These are phyloP conservation scores for Aureobasidium vineae DNA, from an alignment of 2,329 filamentous ascomycete species.

Conservation along the genomic window DNA sequence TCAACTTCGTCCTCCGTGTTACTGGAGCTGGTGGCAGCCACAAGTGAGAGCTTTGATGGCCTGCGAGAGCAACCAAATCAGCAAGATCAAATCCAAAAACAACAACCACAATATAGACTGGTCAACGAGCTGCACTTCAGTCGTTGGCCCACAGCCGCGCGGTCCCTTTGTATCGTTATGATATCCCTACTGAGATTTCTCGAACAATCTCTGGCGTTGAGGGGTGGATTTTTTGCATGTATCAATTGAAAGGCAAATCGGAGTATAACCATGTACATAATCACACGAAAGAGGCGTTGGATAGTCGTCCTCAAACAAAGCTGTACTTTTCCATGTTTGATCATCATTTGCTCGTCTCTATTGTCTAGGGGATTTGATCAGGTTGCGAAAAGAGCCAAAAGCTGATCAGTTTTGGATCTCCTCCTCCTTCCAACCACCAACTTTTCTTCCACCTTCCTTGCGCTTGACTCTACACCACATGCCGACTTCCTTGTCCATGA, in stretches of 20 bases:
- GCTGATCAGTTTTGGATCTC: constrained; percentile 30
- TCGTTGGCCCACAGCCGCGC: not conserved
- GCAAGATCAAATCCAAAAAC: not conserved
- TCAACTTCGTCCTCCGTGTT: constrained; percentile 89
- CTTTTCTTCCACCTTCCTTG: constrained; percentile 68
- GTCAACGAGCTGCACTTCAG: not conserved
- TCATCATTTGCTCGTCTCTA: constrained; percentile 15
- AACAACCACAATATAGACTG: not conserved
- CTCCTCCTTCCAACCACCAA: constrained; percentile 53
- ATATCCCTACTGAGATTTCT: constrained; percentile 15
- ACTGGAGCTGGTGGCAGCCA: constrained; percentile 33
- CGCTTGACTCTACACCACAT: constrained; percentile 92
- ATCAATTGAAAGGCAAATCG: not conserved
- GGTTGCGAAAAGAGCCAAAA: not conserved
- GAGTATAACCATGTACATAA: constrained; percentile 22
- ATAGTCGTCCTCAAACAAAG: not conserved
- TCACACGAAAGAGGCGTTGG: constrained; percentile 8
- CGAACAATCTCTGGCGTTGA: constrained; percentile 11
- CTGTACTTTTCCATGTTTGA: not conserved
- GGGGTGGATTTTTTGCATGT: constrained; percentile 12
- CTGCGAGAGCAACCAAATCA: not conserved
- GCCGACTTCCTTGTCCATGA: constrained; percentile 84
- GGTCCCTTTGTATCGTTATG: constrained; percentile 9
- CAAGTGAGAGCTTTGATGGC: constrained; percentile 26
- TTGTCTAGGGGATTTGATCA: not conserved